A percentile compares a stretch with the other conserved stretches of the same genome.
These are phyloP conservation scores for Blastobotrys parvus DNA, from an alignment of 805 yeast species.

Conservation along the genomic window DNA sequence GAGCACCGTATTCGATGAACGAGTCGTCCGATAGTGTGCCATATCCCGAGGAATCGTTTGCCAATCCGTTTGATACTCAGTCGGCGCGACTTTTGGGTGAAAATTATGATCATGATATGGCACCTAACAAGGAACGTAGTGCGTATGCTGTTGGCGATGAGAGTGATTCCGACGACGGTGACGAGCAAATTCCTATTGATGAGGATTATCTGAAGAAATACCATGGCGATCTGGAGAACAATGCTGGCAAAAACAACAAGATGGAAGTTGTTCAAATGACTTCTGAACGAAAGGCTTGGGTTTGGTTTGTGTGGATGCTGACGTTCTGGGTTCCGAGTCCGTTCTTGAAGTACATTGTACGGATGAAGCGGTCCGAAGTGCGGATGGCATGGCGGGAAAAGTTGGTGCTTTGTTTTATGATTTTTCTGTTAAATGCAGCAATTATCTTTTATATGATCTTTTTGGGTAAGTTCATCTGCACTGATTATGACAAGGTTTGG, in stretches of 20 bases:
- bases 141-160: conserved; percentile 1
- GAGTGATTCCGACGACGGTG: conserved; percentile 12
- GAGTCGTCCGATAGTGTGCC: not conserved
- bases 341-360: conserved; percentile 25
- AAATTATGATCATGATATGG: no score
- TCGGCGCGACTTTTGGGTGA: not conserved
- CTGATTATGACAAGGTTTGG: conserved; percentile 36
- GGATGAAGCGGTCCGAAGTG: conserved; percentile 34
- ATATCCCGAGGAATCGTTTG: not conserved
- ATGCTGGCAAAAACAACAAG: conserved; percentile 20
- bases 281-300: conserved; percentile 29
- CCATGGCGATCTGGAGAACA: conserved; percentile 26
- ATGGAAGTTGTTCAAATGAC: conserved; percentile 27
- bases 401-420: conserved; percentile 29
- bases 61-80: conserved; percentile 4
- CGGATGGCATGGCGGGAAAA: conserved; percentile 38
- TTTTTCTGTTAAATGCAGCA: conserved; percentile 29
- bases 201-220: conserved; percentile 28
- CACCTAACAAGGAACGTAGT: not conserved
- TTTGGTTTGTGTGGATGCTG: conserved; percentile 31
- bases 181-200: conserved; percentile 30
- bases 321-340: conserved; percentile 37
- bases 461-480: conserved; percentile 32
- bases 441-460: conserved; percentile 37
- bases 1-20: not conserved